Evolutionary conservation across 1,139 yeast species (phyloP).

Genomic region (Geotrichum citri-aurantii): DNA sequence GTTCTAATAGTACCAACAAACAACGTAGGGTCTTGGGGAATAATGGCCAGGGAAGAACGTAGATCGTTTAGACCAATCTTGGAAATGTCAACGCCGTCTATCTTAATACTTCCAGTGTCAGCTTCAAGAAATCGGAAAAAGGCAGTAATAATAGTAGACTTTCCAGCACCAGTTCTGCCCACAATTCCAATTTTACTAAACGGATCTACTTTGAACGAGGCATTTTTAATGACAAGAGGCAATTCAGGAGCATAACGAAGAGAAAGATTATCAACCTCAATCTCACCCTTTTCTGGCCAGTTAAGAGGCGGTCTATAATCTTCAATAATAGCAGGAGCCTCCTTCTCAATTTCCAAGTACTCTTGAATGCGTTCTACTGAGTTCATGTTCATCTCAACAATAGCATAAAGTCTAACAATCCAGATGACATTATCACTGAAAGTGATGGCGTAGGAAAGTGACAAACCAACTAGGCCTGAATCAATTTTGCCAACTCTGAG

Average conservation of each 20-base stretch:
- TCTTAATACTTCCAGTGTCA: constrained; percentile 70
- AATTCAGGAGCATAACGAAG: constrained; percentile 82
- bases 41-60: constrained; percentile 80
- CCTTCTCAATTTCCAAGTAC: constrained; percentile 78
- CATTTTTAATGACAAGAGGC: constrained; percentile 85
- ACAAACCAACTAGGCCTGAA: constrained; percentile 94
- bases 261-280: constrained; percentile 69
- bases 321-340: constrained; percentile 67
- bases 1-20: constrained; percentile 79
- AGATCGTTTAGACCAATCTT: constrained; percentile 72
- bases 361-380: constrained; percentile 88
- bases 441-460: constrained; percentile 84
- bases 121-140: constrained; percentile 90
- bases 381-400: constrained; percentile 92
- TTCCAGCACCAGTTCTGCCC: constrained; percentile 98
- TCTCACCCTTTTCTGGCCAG: constrained; percentile 84
- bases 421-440: constrained; percentile 87
- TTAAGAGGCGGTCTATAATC: constrained; percentile 60
- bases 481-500: constrained; percentile 60
- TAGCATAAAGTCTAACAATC: constrained; percentile 85
- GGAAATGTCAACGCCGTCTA: constrained; percentile 86
- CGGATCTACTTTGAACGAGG: constrained; percentile 70
- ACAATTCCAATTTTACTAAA: constrained; percentile 86
- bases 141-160: constrained; percentile 92
- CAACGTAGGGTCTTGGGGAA: constrained; percentile 91